Percentiles rank a stretch among this genome's conserved stretches.
phyloP scores from a whole-genome alignment of 2,329 filamentous ascomycete genomes.

The Pseudogymnoascus sp. region DNA sequence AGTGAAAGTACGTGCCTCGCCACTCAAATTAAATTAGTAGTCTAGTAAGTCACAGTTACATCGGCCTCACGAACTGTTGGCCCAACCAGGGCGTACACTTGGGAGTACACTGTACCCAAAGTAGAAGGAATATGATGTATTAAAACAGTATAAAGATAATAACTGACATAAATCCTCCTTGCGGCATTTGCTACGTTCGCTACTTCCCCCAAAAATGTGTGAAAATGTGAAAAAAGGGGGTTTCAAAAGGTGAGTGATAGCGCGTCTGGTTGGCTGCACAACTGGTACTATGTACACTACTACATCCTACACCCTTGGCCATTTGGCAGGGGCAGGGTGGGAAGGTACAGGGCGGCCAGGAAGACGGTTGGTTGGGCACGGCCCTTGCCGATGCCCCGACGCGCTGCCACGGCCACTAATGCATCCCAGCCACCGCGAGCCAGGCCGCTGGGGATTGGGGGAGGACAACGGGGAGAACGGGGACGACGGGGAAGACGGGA shows the following conservation, averaged over 20 bases:
- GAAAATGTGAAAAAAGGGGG: background rate
- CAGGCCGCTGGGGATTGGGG: background rate
- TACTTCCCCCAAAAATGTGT: background rate
- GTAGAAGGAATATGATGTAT: background rate
- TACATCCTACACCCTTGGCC: background rate
- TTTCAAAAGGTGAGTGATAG: background rate
- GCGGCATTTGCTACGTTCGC: background rate
- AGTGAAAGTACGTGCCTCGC: background rate
- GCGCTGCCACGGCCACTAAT: constrained; percentile 6
- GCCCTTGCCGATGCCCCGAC: constrained; percentile 6
- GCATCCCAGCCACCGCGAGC: constrained; percentile 7
- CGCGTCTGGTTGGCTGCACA: constrained; percentile 4
- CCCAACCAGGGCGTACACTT: background rate
- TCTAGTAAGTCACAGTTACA: background rate
- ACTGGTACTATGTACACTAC: background rate
- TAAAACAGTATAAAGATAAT: background rate
- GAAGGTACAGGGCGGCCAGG: background rate
- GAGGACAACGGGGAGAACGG: background rate
- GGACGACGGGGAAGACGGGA: background rate
- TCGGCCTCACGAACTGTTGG: background rate
- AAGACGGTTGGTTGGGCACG: constrained; percentile 1
- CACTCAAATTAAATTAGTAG: background rate
- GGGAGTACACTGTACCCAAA: background rate
- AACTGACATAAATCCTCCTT: background rate
- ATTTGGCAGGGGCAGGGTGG: background rate